Evolutionary conservation across 306 rosid genomes (phyloP).

Genomic region (Casuarina cunninghamiana): DNA sequence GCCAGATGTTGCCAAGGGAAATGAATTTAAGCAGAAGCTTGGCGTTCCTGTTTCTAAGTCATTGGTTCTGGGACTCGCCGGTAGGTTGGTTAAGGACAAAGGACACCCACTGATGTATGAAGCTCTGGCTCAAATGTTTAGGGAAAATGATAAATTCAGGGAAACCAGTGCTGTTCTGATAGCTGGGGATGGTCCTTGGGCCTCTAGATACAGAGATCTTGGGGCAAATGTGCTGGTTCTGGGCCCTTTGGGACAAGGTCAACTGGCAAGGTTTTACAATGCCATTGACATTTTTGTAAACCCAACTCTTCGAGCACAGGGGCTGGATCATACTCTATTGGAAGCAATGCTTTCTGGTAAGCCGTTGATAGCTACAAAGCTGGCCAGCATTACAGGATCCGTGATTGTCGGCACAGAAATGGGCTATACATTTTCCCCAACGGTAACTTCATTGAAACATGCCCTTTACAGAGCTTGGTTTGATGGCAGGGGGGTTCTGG

Average conservation of each 20-base stretch:
- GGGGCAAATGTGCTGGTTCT: conserved; percentile 51
- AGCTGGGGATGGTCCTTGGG: conserved; percentile 88
- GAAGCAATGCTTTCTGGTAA: conserved; percentile 66
- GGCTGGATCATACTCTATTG: conserved; percentile 58
- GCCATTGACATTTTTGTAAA: conserved; percentile 57
- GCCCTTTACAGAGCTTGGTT: conserved; percentile 37
- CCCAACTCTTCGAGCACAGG: conserved; percentile 62
- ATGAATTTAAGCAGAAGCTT: conserved; percentile 40
- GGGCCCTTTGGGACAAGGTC: conserved; percentile 65
- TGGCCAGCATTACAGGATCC: conserved; percentile 73
- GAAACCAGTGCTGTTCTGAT: conserved; percentile 50
- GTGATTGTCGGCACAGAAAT: conserved; percentile 52
- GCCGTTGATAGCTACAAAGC: conserved; percentile 67
- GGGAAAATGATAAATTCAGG: conserved; percentile 45
- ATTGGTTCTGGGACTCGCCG: conserved; percentile 65
- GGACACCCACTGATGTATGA: conserved; percentile 74
- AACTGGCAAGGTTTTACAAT: conserved; percentile 55
- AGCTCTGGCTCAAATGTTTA: conserved; percentile 49
- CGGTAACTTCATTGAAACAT: conserved; percentile 50
- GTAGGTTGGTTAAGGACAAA: conserved; percentile 74
- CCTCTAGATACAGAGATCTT: conserved; percentile 52
- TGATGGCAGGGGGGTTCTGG: conserved; percentile 44
- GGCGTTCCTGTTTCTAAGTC: conserved; percentile 41
- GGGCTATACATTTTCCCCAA: conserved; percentile 74
- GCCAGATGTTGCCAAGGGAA: conserved; percentile 46